Conservation (phyloP, 306 rosid species). For the Pyrus betulifolia region DNA sequence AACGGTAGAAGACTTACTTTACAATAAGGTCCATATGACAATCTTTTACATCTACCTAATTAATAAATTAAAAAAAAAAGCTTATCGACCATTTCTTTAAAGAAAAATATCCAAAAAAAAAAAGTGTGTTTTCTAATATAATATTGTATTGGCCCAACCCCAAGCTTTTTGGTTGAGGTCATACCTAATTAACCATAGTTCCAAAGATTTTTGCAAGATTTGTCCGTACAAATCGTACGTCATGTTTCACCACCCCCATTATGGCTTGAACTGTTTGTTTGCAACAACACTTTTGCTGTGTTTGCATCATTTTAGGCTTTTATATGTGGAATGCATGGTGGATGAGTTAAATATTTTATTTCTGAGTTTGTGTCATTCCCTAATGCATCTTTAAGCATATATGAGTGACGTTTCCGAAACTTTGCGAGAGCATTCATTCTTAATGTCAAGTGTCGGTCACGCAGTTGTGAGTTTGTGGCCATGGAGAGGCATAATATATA, state of each 20-base stretch:
- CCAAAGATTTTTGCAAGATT: constrained; percentile 17
- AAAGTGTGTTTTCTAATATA: too few species aligned
- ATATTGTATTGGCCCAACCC: neutral
- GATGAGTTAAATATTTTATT: neutral
- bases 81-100: too few species aligned
- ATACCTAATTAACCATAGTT: too few species aligned
- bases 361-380: neutral
- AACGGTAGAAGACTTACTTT: too few species aligned
- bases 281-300: neutral
- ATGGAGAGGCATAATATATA: neutral
- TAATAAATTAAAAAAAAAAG: too few species aligned
- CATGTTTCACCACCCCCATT: neutral
- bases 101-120: too few species aligned
- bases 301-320: neutral
- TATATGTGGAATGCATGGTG: neutral
- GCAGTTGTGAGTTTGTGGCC: neutral
- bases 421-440: constrained; percentile 39
- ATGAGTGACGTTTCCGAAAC: neutral
- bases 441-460: constrained; percentile 40
- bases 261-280: neutral
- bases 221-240: neutral
- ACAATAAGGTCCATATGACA: too few species aligned
- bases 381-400: neutral
- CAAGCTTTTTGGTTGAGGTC: neutral
- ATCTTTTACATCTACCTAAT: too few species aligned